Evolutionary conservation across 2,329 filamentous ascomycete genomes (phyloP), one percentile per base, ranked within the genome.

Genomic region (Alternaria triticina): DNA sequence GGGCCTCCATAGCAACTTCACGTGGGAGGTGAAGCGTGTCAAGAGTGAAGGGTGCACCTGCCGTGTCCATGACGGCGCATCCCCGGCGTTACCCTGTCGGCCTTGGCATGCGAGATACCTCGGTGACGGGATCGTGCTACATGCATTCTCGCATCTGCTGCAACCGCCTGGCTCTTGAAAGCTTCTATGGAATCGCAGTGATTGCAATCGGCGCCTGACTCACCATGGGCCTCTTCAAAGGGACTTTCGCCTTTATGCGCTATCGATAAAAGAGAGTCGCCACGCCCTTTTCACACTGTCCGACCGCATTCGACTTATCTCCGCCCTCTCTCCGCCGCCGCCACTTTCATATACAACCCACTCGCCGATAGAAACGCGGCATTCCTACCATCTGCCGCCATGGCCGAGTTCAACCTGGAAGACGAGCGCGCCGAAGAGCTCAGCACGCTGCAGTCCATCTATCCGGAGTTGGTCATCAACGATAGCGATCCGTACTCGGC

Each of bases 371-470:
- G 33, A 36, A 36, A 10, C 33, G 33, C 33, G 33, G 33, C 33
- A 36, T 36, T 36, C 33, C 33, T n/a, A 36, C 1, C 33, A 36
- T 36, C 33, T 36, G 33, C 33, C 33, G 47, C 47, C 20, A 81
- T 81, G 78, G 74, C 72, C 12, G 73, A 72, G 13, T 40, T 56
- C 8, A 57, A 65, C n/a, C 7, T 61, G 11, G 83, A 86, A 17
- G 87, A 90, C 72, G 88, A 90, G 69, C 84, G 88, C 65, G 81
- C 83, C 28, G 83, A 88, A 69, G 88, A 90, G 77, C 80, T 90
- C 50, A 83, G 82, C 10, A 84, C 87, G 23, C 83, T 90, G 61
- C 82, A 83, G 47, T 87, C 88, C 54, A 90, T 90, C 60, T 90
- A 83, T 63, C 88, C 88, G 1, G 88, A 90, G 77, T 83, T 90